Conservation (phyloP, 352 stramenopile species). For the Globisporangium nodosum region DNA sequence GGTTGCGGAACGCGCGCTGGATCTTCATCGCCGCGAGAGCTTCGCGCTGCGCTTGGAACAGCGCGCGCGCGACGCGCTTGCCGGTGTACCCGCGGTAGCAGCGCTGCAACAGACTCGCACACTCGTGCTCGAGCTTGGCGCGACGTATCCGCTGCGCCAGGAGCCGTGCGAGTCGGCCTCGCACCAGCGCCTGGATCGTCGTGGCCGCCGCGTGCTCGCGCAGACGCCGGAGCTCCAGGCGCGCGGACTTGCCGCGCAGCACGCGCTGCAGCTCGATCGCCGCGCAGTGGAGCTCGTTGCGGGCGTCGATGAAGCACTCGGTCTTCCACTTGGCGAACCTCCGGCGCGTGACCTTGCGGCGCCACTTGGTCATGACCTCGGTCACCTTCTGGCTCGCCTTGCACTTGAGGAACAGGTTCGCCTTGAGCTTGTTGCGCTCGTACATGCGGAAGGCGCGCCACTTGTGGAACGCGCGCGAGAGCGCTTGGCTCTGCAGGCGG, state of each 20-base stretch:
- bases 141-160: constrained; percentile 21
- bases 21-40: constrained; percentile 48
- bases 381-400: constrained; percentile 72
- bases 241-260: constrained; percentile 40
- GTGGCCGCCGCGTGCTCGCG: constrained; percentile 27
- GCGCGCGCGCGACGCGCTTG: constrained; percentile 48
- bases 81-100: constrained; percentile 77
- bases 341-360: constrained; percentile 38
- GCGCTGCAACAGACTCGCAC: constrained; percentile 51
- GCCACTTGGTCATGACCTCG: constrained; percentile 61
- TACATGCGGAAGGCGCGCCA: constrained; percentile 64
- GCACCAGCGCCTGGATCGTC: constrained; percentile 46
- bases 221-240: constrained; percentile 17
- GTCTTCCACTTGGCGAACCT: constrained; percentile 49
- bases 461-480: constrained; percentile 63
- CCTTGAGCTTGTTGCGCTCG: constrained; percentile 72
- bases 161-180: constrained; percentile 29
- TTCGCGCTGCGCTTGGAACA: constrained; percentile 66
- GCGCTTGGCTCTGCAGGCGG: constrained; percentile 58
- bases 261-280: constrained; percentile 72
- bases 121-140: constrained; percentile 36
- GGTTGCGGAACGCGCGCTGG: constrained; percentile 61
- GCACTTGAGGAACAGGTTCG: constrained; percentile 79
- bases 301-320: constrained; percentile 35
- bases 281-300: constrained; percentile 53